Evolutionary conservation across 192 early-diverging fungal species (phyloP).

Genomic region (Gonapodya prolifera): DNA sequence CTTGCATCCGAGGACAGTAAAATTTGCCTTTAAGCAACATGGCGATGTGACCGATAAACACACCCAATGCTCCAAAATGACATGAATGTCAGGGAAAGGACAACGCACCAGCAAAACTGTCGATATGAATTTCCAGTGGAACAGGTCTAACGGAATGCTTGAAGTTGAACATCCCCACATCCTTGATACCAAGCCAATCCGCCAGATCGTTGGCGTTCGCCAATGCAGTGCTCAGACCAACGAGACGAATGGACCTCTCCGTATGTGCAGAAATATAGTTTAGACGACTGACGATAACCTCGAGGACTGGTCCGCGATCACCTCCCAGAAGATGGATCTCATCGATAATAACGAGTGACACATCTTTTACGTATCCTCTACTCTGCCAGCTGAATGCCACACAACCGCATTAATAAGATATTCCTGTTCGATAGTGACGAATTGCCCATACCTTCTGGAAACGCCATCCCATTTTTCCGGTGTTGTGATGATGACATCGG

Average conservation of each 20-base stretch:
- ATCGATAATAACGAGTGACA: slow-evolving; percentile 91
- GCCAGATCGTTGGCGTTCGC: slow-evolving; percentile 93
- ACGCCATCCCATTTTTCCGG: slow-evolving; percentile 99
- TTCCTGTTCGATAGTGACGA: not conserved
- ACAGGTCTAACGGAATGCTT: slow-evolving; percentile 93
- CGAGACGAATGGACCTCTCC: slow-evolving; percentile 65
- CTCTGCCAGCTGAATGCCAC: slow-evolving; percentile 30
- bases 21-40: slow-evolving; percentile 58
- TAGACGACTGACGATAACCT: slow-evolving; percentile 97
- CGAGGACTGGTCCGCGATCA: slow-evolving; percentile 92
- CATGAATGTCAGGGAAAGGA: too few relatives aligned
- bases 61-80: too few relatives aligned
- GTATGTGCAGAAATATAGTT: slow-evolving; percentile 85
- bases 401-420: not conserved
- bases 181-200: slow-evolving; percentile 87
- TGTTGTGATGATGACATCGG: slow-evolving; percentile 96
- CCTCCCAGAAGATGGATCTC: slow-evolving; percentile 96
- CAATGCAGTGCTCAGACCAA: slow-evolving; percentile 90
- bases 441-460: slow-evolving; percentile 57
- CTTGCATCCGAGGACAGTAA: slow-evolving; percentile 95
- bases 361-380: slow-evolving; percentile 74
- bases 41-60: too few relatives aligned
- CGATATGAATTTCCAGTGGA: slow-evolving; percentile 93
- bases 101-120: slow-evolving; percentile 57
- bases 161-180: slow-evolving; percentile 90